These are phyloP conservation scores for Blastosporella zonata DNA, from an alignment of 1,284 basidiomycete species.

Conservation along the genomic window DNA sequence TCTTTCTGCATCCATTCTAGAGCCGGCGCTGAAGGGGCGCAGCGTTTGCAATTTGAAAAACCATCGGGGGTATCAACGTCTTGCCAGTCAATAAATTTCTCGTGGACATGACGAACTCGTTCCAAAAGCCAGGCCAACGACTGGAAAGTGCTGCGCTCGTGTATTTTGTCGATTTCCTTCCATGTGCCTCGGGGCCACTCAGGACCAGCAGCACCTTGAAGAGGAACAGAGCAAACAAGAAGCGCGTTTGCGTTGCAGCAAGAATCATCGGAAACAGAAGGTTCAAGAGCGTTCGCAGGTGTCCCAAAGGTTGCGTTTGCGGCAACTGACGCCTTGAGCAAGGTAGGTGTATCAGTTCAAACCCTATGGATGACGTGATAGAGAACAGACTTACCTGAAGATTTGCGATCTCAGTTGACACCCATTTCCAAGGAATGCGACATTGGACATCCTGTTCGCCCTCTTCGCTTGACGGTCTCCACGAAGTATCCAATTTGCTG, in stretches of 20 bases:
- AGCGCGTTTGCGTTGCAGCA: constrained; percentile 77
- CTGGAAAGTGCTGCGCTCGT: constrained; percentile 80
- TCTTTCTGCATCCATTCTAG: constrained; percentile 69
- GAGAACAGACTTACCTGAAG: constrained; percentile 46
- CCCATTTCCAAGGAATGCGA: constrained; percentile 67
- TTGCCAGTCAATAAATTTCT: constrained; percentile 62
- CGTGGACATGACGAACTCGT: constrained; percentile 72
- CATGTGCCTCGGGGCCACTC: constrained; percentile 79
- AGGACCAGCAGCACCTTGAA: constrained; percentile 62
- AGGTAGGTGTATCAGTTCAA: constrained; percentile 3
- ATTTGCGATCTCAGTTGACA: constrained; percentile 38
- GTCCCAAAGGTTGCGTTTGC: constrained; percentile 65
- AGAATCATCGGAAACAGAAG: constrained; percentile 54
- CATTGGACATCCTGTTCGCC: constrained; percentile 51
- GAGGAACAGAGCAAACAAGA: constrained; percentile 72
- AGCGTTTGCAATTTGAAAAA: constrained; percentile 60
- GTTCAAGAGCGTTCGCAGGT: constrained; percentile 52
- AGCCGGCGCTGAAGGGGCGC: constrained; percentile 76
- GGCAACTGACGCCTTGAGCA: constrained; percentile 46
- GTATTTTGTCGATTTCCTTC: constrained; percentile 81
- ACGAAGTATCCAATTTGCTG: constrained; percentile 66
- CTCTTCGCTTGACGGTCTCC: constrained; percentile 66
- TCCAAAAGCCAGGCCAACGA: constrained; percentile 85
- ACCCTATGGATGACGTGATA: neutral
- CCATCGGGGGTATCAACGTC: constrained; percentile 39